These are phyloP conservation scores for Barnettozyma populi DNA, from an alignment of 805 yeast genomes.

Conservation along the genomic window DNA sequence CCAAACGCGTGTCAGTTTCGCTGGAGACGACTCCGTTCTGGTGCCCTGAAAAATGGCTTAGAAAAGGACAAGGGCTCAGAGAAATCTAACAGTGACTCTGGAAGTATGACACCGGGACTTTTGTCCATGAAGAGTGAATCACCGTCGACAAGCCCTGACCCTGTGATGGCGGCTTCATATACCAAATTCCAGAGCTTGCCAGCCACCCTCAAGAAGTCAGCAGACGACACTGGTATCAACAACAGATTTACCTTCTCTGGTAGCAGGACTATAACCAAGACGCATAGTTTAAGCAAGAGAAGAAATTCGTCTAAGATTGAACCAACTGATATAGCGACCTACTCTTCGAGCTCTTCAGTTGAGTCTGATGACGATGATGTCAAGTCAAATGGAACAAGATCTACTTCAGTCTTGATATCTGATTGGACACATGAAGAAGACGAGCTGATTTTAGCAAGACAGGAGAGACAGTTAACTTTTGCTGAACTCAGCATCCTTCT, in stretches of 20 bases:
- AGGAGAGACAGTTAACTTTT: slow-evolving; percentile 54
- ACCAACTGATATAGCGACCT: slow-evolving; percentile 5
- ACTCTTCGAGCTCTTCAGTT: slow-evolving; percentile 8
- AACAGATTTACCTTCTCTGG: slow-evolving; percentile 2
- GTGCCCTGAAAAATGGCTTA: slow-evolving; percentile 29
- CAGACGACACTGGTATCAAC: slow-evolving; percentile 3
- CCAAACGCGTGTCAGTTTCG: slow-evolving; percentile 88
- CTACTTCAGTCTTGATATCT: background rate
- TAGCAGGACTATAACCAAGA: background rate
- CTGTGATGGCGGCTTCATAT: slow-evolving; percentile 3
- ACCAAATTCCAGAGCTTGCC: slow-evolving; percentile 8
- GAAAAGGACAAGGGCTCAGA: slow-evolving; percentile 2
- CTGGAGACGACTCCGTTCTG: slow-evolving; percentile 67
- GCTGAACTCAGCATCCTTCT: slow-evolving; percentile 70
- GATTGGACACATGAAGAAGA: slow-evolving; percentile 65
- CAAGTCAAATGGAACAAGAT: background rate
- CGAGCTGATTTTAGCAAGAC: slow-evolving; percentile 49
- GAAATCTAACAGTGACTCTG: slow-evolving; percentile 9
- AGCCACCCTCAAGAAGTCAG: slow-evolving; percentile 1
- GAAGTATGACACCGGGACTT: background rate
- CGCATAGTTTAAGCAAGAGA: slow-evolving; percentile 4
- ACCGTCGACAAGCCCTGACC: slow-evolving; percentile 10
- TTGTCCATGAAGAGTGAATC: background rate
- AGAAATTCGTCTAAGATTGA: slow-evolving; percentile 7
- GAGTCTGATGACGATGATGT: slow-evolving; percentile 12